These are phyloP conservation scores for Cutaneotrichosporon sp. DNA, from an alignment of 1,284 basidiomycete species.

Conservation along the genomic window DNA sequence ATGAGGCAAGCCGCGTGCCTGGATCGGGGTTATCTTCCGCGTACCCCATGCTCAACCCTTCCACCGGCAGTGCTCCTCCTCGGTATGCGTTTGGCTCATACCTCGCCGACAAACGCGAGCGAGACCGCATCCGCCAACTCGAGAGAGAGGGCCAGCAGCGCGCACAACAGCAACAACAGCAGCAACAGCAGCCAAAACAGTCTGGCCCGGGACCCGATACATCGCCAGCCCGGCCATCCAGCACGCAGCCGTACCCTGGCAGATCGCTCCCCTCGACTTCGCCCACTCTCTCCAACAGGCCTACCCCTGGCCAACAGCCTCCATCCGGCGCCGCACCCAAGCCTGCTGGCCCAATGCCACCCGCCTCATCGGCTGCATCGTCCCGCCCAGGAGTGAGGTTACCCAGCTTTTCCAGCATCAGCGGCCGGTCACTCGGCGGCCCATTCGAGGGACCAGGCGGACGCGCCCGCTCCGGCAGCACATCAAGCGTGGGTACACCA, in stretches of 20 bases:
- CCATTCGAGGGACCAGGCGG: conserved; percentile 7
- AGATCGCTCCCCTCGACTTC: conserved; percentile 10
- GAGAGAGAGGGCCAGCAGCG: conserved; percentile 18
- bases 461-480: conserved; percentile 11
- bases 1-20: conserved; percentile 8
- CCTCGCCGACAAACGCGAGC: conserved; percentile 16
- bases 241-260: not conserved
- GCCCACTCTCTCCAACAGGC: conserved; percentile 14
- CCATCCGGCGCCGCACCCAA: not conserved
- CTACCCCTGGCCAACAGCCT: conserved; percentile 1
- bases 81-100: conserved; percentile 7
- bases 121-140: conserved; percentile 14
- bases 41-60: conserved; percentile 1
- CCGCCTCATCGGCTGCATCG: conserved; percentile 2
- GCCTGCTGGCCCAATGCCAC: not conserved
- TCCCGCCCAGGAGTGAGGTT: conserved; percentile 6
- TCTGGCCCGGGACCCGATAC: conserved; percentile 7
- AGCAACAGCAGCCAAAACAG: conserved; percentile 4
- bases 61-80: too few species aligned
- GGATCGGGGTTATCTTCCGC: conserved; percentile 10
- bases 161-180: conserved; percentile 4
- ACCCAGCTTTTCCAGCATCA: conserved; percentile 12
- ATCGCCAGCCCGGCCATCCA: conserved; percentile 5
- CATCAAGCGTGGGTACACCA: conserved; percentile 6
- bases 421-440: conserved; percentile 9